Percentiles rank a stretch among this genome's conserved stretches.
phyloP scores from a whole-genome alignment of 2,329 filamentous ascomycete genomes.

The Basipetospora sp. region DNA sequence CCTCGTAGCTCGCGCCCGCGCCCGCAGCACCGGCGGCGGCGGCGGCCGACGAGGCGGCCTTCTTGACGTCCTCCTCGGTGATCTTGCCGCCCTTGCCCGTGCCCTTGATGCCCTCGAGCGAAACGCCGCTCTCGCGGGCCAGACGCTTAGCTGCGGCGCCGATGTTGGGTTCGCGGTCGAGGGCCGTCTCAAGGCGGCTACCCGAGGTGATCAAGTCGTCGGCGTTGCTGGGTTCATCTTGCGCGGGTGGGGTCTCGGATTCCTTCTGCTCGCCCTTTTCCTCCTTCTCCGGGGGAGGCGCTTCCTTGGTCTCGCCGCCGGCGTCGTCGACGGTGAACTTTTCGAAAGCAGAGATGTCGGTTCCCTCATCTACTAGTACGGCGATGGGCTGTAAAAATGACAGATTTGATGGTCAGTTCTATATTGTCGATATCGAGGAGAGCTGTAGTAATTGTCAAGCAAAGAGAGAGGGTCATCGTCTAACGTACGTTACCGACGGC shows the following conservation, averaged over 20 bases:
- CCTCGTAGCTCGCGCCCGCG: slow-evolving; percentile 58
- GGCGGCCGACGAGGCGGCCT: slow-evolving; percentile 48
- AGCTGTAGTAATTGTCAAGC: neutral
- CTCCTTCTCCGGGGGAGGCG: slow-evolving; percentile 44
- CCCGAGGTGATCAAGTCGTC: slow-evolving; percentile 35
- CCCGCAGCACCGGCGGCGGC: slow-evolving; percentile 35
- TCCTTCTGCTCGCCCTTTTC: slow-evolving; percentile 48
- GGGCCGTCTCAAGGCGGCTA: slow-evolving; percentile 65
- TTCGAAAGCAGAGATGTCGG: slow-evolving; percentile 76
- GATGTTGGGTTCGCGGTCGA: slow-evolving; percentile 68
- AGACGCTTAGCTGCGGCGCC: slow-evolving; percentile 63
- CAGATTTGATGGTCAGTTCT: no score
- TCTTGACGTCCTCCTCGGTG: slow-evolving; percentile 86
- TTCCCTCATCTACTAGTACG: slow-evolving; percentile 80
- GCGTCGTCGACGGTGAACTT: slow-evolving; percentile 80
- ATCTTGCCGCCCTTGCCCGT: slow-evolving; percentile 74
- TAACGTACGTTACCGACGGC: slow-evolving; percentile 78
- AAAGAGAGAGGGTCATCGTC: neutral
- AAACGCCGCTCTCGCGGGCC: slow-evolving; percentile 71
- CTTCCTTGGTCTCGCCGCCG: slow-evolving; percentile 57
- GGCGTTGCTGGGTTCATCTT: slow-evolving; percentile 45
- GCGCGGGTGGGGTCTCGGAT: slow-evolving; percentile 19
- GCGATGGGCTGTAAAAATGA: slow-evolving; percentile 63
- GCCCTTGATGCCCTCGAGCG: slow-evolving; percentile 67
- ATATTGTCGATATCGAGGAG: neutral